Percentiles rank a stretch among this genome's conserved stretches.
phyloP scores from a whole-genome alignment of 495 filamentous ascomycete genomes.

The Neurospora sp. region DNA sequence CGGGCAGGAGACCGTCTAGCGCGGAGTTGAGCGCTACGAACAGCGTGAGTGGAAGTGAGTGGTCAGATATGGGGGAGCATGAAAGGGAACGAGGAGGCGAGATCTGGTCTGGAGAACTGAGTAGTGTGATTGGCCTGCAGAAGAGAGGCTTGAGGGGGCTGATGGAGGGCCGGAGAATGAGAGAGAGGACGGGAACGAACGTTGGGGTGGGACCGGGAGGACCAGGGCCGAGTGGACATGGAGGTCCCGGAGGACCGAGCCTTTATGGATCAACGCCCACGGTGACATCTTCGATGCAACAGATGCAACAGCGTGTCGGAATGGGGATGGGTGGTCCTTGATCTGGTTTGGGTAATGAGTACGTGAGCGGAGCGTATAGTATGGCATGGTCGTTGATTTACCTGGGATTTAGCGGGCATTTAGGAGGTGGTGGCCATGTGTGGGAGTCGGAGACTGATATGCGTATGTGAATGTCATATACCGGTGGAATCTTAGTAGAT shows the following conservation, averaged over 20 bases:
- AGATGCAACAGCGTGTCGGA: background rate
- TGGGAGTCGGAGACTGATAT: background rate
- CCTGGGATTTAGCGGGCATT: background rate
- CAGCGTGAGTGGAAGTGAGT: slow-evolving; percentile 38
- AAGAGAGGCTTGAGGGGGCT: slow-evolving; percentile 84
- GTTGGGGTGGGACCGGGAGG: background rate
- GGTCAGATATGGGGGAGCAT: slow-evolving; percentile 32
- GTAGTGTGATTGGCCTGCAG: slow-evolving; percentile 91
- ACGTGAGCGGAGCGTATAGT: background rate
- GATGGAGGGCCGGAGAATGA: slow-evolving; percentile 87
- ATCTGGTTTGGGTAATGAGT: background rate
- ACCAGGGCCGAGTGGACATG: background rate
- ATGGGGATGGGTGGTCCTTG: background rate
- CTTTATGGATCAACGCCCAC: background rate
- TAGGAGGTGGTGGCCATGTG: background rate
- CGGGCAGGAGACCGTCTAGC: slow-evolving; percentile 22
- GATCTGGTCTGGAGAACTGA: slow-evolving; percentile 75
- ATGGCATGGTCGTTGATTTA: background rate
- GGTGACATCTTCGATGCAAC: background rate
- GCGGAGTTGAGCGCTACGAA: slow-evolving; percentile 41
- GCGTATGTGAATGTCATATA: background rate
- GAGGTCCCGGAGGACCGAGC: background rate
- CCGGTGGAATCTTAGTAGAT: background rate
- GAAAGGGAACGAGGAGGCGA: slow-evolving; percentile 32
- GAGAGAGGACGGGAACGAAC: slow-evolving; percentile 48